Conservation (phyloP, 208 protist species). For the Crithidia bombi region DNA sequence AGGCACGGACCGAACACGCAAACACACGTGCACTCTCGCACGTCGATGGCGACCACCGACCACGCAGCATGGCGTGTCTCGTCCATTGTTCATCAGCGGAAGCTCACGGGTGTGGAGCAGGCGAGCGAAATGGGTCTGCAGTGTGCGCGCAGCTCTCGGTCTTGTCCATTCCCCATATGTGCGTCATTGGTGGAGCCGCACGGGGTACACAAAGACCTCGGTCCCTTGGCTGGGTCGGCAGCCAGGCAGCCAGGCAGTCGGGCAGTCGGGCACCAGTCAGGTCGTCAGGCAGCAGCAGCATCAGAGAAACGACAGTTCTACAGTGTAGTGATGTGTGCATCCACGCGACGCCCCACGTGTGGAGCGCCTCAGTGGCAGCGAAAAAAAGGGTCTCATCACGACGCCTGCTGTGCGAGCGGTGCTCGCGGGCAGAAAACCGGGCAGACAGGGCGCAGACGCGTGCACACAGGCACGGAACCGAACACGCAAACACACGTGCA, state of each 20-base stretch:
- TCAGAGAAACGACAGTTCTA: constrained; percentile 35
- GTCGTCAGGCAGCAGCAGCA: not conserved
- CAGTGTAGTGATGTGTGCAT: constrained; percentile 25
- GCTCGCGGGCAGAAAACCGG: too few species aligned
- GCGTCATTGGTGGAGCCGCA: constrained; percentile 20
- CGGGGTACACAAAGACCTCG: constrained; percentile 21
- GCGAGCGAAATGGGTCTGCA: constrained; percentile 29
- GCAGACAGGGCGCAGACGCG: too few species aligned
- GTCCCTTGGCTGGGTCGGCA: too few species aligned
- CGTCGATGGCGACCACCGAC: too few species aligned
- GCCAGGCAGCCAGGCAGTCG: not conserved
- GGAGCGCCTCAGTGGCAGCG: constrained; percentile 4
- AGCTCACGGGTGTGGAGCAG: constrained; percentile 18
- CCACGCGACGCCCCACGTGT: constrained; percentile 12
- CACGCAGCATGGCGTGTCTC: not conserved
- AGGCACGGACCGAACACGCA: too few species aligned
- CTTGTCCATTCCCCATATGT: constrained; percentile 27
- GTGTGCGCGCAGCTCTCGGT: constrained; percentile 16
- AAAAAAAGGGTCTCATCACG: too few species aligned
- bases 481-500: not conserved
- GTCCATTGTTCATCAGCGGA: constrained; percentile 1
- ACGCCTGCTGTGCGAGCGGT: not conserved
- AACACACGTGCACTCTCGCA: too few species aligned
- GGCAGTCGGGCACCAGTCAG: not conserved
- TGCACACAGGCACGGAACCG: not conserved